Evolutionary conservation across 441 rosid species (phyloP), one percentile per base, ranked within the genome.

Genomic region (Brassica balearica): DNA sequence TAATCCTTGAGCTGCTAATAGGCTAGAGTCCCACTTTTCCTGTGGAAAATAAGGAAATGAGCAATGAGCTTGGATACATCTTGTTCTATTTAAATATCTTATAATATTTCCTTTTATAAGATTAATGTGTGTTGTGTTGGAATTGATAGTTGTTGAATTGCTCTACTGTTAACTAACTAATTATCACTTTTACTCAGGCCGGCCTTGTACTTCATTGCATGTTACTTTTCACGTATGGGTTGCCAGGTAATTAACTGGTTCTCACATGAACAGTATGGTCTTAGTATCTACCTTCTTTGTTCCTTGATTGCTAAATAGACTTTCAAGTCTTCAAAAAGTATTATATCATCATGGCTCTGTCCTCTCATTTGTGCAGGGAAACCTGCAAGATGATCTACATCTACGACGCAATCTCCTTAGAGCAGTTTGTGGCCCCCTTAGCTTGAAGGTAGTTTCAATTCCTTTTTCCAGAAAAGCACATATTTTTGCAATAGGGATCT

Each of bases 221-320:
- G 91, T 79, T 94, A 91, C 86, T 92, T 91, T 87, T 89, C 97
- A 68, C 87, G 86, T 74, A 91, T 87, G 85, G 92, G 91, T 77
- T 90, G 94, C 82, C 97, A 96, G 84, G 98, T 90, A 87, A 91
- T 91, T 88, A 64, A 65, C 80, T 74, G 75, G 20, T 78, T 75
- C 69, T 65, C 59, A 46, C 68, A 59, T 68, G 53, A 59, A 12
- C 38, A 41, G 64, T 74, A 64, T 74, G 71, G 32, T 64, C 58
- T 56, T 25, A 53, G 75, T 79, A 5, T 78, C 65, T 67, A 74
- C 66, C 27, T 36, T 53, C 27, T 53, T 8, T 63, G 27, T 73
- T 73, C 38, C 25, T 56, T 68, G n/a, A 66, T 68, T 78, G 34
- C 32, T 48, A 19, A 51, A 62, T 36, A n/a, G 19, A 68, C 53